phyloP scores from a whole-genome alignment of 495 filamentous ascomycete genomes.

The Chaetomidium leptoderma region DNA sequence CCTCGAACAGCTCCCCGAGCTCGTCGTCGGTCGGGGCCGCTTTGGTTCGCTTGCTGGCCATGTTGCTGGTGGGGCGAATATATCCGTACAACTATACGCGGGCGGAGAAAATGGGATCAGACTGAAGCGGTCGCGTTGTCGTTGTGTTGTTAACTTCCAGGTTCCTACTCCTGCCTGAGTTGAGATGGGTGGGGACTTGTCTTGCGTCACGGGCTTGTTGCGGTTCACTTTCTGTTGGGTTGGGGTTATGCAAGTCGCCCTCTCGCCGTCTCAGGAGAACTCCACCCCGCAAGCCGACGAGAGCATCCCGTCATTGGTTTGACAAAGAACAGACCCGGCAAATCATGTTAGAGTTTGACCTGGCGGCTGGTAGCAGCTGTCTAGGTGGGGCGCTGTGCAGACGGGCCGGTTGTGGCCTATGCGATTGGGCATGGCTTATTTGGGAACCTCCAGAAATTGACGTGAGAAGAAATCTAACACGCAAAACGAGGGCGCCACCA shows the following conservation, averaged over 20 bases:
- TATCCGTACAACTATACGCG: too few species aligned
- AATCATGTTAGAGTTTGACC: too few species aligned
- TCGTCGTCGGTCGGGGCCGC: slow-evolving; percentile 67
- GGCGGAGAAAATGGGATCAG: not conserved
- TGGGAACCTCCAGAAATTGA: slow-evolving; percentile 34
- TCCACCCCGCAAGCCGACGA: too few species aligned
- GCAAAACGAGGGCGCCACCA: slow-evolving; percentile 10
- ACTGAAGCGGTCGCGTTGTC: not conserved
- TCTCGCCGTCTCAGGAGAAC: too few species aligned
- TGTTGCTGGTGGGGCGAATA: slow-evolving; percentile 22
- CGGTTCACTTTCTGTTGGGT: slow-evolving; percentile 12
- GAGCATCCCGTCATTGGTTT: too few species aligned
- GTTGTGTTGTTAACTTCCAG: too few species aligned
- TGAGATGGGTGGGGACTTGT: not conserved
- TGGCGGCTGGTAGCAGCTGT: slow-evolving; percentile 17
- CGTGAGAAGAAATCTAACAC: slow-evolving; percentile 38
- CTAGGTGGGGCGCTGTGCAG: slow-evolving; percentile 21
- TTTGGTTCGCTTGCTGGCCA: slow-evolving; percentile 43
- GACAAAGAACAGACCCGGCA: too few species aligned
- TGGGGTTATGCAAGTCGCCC: slow-evolving; percentile 10
- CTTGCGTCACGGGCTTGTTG: slow-evolving; percentile 1
- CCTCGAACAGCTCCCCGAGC: slow-evolving; percentile 76
- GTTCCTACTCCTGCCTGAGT: too few species aligned
- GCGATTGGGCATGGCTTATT: slow-evolving; percentile 34
- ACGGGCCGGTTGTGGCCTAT: slow-evolving; percentile 10